Conservation (phyloP, 345 rosid genomes). For the Salix dunnii region DNA sequence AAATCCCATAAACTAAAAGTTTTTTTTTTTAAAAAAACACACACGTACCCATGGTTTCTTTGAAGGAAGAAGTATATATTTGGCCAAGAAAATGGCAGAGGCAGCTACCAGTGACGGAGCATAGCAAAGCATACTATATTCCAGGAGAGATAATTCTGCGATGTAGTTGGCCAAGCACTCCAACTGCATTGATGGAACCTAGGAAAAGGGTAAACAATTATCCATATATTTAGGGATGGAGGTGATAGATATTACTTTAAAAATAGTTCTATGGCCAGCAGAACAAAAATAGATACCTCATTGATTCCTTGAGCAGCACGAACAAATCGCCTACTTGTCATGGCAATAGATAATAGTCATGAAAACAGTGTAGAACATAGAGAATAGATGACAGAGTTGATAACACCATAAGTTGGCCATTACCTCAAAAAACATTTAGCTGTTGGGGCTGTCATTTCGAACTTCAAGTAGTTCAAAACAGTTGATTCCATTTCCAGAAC, state of each 20-base stretch:
- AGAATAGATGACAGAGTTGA: not conserved
- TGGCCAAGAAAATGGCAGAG: conserved; percentile 81
- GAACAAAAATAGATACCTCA: conserved; percentile 51
- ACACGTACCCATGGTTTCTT: conserved; percentile 80
- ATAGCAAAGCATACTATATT: conserved; percentile 67
- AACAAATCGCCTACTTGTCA: conserved; percentile 66
- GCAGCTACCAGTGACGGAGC: conserved; percentile 85
- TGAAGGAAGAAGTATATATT: conserved; percentile 62
- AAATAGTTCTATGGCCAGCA: not conserved
- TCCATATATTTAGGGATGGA: not conserved
- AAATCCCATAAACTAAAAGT: not conserved
- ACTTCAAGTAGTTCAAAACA: conserved; percentile 79
- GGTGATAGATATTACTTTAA: not conserved
- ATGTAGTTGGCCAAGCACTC: conserved; percentile 83
- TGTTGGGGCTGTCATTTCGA: conserved; percentile 89
- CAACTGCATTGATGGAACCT: conserved; percentile 67
- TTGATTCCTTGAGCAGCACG: conserved; percentile 75
- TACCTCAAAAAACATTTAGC: conserved; percentile 86
- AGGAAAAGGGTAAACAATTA: not conserved
- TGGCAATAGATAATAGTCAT: conserved; percentile 15
- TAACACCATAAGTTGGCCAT: not conserved
- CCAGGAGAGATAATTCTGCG: conserved; percentile 71
- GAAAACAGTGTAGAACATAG: not conserved
- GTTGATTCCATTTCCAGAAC: conserved; percentile 89
- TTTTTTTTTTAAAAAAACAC: no score